These are phyloP conservation scores for Iodosphaeria phyllophila DNA, from an alignment of 2,329 filamentous ascomycete species.

Conservation along the genomic window DNA sequence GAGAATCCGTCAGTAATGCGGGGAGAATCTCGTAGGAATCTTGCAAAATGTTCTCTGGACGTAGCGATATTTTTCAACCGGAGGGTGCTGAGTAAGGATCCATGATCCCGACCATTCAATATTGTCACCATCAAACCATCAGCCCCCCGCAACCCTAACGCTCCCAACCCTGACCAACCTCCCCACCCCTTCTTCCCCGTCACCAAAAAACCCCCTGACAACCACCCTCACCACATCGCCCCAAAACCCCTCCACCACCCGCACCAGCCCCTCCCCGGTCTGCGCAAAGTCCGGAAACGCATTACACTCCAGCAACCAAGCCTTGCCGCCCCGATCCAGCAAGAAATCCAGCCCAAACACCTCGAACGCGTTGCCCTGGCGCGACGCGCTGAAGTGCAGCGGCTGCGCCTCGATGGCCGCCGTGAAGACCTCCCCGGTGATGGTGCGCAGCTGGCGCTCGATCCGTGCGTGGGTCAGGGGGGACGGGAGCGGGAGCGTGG, in stretches of 20 bases:
- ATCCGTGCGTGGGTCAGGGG: slow-evolving; percentile 30
- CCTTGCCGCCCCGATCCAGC: slow-evolving; percentile 43
- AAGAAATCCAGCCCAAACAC: slow-evolving; percentile 84
- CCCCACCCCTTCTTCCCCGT: not conserved
- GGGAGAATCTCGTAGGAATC: no score
- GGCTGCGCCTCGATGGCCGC: slow-evolving; percentile 89
- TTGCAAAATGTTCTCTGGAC: no score
- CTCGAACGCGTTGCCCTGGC: slow-evolving; percentile 91
- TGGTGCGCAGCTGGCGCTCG: slow-evolving; percentile 52
- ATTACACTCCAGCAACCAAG: slow-evolving; percentile 81
- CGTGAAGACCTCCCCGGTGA: slow-evolving; percentile 67
- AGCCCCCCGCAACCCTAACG: no score
- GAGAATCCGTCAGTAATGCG: no score
- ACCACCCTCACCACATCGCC: slow-evolving; percentile 49
- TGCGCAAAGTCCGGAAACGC: slow-evolving; percentile 93
- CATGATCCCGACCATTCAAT: no score
- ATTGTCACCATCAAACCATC: no score
- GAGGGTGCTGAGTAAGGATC: no score
- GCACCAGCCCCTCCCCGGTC: slow-evolving; percentile 58
- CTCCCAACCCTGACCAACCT: no score
- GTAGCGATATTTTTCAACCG: no score
- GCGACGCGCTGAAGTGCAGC: no score
- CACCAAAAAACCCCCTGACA: slow-evolving; percentile 48
- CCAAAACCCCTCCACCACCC: slow-evolving; percentile 60
- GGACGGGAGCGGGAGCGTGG: slow-evolving; percentile 30